These are phyloP conservation scores for Yamagishiella unicocca DNA, from an alignment of 139 green algal genomes.

Conservation along the genomic window DNA sequence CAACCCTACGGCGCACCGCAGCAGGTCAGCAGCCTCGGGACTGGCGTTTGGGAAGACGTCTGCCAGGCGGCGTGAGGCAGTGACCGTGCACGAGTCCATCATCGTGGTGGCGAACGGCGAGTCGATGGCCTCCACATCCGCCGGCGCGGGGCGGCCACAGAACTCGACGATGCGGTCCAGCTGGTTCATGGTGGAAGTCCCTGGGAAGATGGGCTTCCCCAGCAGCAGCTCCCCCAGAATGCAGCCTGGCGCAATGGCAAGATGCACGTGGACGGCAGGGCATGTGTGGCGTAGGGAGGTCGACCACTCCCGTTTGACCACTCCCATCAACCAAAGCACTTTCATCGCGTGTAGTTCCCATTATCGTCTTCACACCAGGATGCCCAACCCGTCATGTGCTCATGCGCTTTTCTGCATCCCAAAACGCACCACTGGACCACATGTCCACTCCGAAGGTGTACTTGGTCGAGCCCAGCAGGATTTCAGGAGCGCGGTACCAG, in stretches of 20 bases:
- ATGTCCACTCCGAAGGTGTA: constrained; percentile 99
- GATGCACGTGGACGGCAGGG: too few relatives aligned
- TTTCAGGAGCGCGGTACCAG: constrained; percentile 97
- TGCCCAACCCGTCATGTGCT: too few relatives aligned
- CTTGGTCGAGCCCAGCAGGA: constrained; percentile 92
- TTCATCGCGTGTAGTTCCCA: too few relatives aligned
- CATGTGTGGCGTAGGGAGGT: too few relatives aligned
- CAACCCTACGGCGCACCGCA: constrained; percentile 66
- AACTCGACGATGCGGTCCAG: constrained; percentile 91
- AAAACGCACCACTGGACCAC: constrained; percentile 92
- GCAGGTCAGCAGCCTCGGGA: constrained; percentile 88
- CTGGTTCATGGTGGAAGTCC: constrained; percentile 97
- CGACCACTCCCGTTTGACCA: too few relatives aligned
- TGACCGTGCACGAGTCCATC: constrained; percentile 86
- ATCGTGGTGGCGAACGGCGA: constrained; percentile 95
- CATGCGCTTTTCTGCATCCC: too few relatives aligned
- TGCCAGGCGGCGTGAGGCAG: constrained; percentile 62
- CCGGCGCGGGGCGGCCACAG: constrained; percentile 63
- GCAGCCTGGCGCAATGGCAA: constrained; percentile 89
- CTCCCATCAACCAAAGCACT: too few relatives aligned
- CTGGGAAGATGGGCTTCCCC: constrained; percentile 93
- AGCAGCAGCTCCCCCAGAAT: constrained; percentile 97
- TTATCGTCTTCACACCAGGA: too few relatives aligned
- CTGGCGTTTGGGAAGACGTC: constrained; percentile 86
- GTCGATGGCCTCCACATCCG: constrained; percentile 89